A percentile compares a stretch with the other conserved stretches of the same genome.
Evolutionary conservation across 2,329 filamentous ascomycete species (phyloP).

Genomic region (Metarhizium anisopliae): DNA sequence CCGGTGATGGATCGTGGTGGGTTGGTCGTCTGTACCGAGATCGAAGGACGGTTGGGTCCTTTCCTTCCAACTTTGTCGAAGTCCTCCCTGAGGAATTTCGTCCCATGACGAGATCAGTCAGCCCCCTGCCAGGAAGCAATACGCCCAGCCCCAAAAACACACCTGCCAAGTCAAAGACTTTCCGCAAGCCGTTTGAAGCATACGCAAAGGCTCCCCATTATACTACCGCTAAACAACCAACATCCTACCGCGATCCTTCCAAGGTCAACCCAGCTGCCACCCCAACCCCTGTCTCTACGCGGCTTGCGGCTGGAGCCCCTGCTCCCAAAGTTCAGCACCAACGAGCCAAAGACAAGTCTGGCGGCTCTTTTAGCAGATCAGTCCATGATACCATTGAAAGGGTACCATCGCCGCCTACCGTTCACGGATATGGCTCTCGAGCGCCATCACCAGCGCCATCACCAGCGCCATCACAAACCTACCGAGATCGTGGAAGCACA

Average conservation of each 20-base stretch:
- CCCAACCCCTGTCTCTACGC: constrained; percentile 7
- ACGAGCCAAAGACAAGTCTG: constrained; percentile 12
- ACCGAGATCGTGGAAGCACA: constrained; percentile 13
- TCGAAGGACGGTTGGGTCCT: constrained; percentile 81
- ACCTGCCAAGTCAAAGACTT: constrained; percentile 52
- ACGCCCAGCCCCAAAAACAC: constrained; percentile 45
- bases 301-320: constrained; percentile 8
- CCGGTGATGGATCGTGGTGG: constrained; percentile 98
- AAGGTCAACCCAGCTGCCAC: constrained; percentile 14
- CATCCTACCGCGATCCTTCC: constrained; percentile 41
- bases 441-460: constrained; percentile 26
- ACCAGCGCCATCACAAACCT: constrained; percentile 12
- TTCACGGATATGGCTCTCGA: constrained; percentile 20
- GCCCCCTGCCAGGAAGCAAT: constrained; percentile 48
- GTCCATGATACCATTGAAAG: constrained; percentile 11
- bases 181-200: constrained; percentile 58
- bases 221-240: constrained; percentile 52
- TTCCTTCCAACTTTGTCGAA: constrained; percentile 96
- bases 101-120: constrained; percentile 56
- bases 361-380: constrained; percentile 18
- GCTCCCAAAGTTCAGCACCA: constrained; percentile 8
- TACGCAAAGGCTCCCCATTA: constrained; percentile 60
- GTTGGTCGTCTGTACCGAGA: constrained; percentile 86
- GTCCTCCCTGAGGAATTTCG: constrained; percentile 78
- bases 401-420: constrained; percentile 13